Conservation (phyloP, 306 rosid species). For the Vigna unguiculata region DNA sequence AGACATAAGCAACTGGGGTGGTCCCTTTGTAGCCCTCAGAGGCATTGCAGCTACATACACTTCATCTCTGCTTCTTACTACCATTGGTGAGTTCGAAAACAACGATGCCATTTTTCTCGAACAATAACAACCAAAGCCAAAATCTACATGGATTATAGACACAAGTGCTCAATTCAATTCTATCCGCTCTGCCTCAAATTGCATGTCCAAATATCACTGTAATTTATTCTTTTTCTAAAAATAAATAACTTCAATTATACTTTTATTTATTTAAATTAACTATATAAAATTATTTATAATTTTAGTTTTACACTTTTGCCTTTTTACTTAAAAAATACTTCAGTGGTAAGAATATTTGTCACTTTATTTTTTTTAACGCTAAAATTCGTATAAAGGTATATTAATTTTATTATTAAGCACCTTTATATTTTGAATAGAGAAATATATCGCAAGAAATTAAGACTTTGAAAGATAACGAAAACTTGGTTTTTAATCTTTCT, state of each 20-base stretch:
- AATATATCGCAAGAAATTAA: no score
- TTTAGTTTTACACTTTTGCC: not conserved
- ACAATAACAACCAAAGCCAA: not conserved
- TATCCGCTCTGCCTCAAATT: slow-evolving; percentile 37
- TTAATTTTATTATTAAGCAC: no score
- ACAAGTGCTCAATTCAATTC: not conserved
- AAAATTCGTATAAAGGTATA: not conserved
- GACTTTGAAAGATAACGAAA: no score
- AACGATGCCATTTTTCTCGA: slow-evolving; percentile 50
- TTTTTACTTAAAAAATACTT: not conserved
- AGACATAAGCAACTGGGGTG: slow-evolving; percentile 78
- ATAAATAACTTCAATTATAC: not conserved
- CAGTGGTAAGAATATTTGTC: not conserved
- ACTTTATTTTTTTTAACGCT: not conserved
- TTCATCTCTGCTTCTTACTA: slow-evolving; percentile 57
- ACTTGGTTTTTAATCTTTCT: no score
- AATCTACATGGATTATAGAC: not conserved
- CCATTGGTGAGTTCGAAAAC: slow-evolving; percentile 40
- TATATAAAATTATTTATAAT: not conserved
- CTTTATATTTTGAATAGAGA: no score
- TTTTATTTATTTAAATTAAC: not conserved
- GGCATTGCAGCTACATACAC: slow-evolving; percentile 90
- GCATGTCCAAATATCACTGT: not conserved
- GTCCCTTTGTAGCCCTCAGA: slow-evolving; percentile 87
- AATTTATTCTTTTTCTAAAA: not conserved